Evolutionary conservation across 495 filamentous ascomycete species (phyloP), one percentile per base, ranked within the genome.

Genomic region (Penicillium lagena): DNA sequence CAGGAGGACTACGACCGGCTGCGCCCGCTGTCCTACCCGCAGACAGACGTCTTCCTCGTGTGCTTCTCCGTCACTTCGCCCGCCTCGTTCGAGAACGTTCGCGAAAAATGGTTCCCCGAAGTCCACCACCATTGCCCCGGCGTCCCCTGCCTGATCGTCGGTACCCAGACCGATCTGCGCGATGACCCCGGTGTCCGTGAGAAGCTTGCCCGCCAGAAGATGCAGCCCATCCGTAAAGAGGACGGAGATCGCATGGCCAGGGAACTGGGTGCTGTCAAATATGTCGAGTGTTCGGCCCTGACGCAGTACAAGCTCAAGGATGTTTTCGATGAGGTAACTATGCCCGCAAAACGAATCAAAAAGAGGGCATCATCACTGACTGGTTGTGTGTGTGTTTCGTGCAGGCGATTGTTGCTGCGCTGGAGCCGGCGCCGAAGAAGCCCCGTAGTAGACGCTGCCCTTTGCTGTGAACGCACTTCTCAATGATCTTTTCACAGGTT

Each of bases 1-100:
- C 93, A 98, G 75, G 93, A 98, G 73, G 93, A 98, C 82, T 97
- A 98, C 66, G 93, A 98, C 69, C 87, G 93, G 46, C 82, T 98
- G 35, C 88, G 93, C 32, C 93, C 93, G 12, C 78, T 97, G 45
- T 97, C 93, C 40, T 98, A 98, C 59, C 93, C 93, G 0, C 93
- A 98, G 70, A 98, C 93, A 51, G 93, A 98, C 63, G 93, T 98
- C 39, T 98, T 98, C 71, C 81, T 98, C 34, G 90, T 98, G 53
- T 98, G 93, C 71, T 98, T 98, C 68, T 94, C 87, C 59, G 93
- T 98, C 54, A 97, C 91, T 29, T 97, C 93, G 10, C 93, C 94
- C n/a, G 89, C 93, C 32, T 96, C 89, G 12, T 98, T 98, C 63
- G 93, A 98, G 67, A 98, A 98, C 82, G 94, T 98, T 30, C 81